Base-by-base conservation (phyloP, 1,284 basidiomycete species). In the Ganoderma lingzhi region DNA sequence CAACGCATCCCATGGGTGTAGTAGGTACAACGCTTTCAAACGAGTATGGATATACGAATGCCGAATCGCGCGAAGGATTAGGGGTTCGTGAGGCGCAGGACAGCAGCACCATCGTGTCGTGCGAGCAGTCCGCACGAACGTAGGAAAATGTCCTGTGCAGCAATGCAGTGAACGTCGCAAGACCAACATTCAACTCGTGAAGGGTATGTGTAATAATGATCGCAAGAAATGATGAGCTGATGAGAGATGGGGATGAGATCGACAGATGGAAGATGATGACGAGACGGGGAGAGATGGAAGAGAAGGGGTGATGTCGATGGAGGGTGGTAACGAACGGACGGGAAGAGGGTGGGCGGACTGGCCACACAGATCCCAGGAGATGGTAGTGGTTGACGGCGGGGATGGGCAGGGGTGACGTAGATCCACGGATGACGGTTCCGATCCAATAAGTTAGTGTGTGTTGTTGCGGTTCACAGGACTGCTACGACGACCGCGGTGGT, bases 311-410 rank as follows among this genome's bases (percentile, higher is more conserved):
- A 8, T 32, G 67, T 19, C 32, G 32, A 48, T 62, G 55, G n/a
- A 17, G 30, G 64, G 62, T 65, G 66, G 45, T 65, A 84, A 85
- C 39, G 84, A 85, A 77, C 68, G 83, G 82, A 84, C 78, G 74
- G 83, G 76, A 79, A 62, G 67, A 63, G 72, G 71, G 70, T 68
- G 39, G 62, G 35, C 63, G 41, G 67, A 15, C 70, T 23, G 44
- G 74, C 28, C 48, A 77, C 72, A 70, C 74, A 72, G 69, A 74
- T 78, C 81, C 76, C 73, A 72, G 30, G 55, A 35, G 66, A 3
- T 4, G 53, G 45, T 53, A 37, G 39, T 55, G 37, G 48, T 44
- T 59, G 62, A 67, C 28, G 64, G 37, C 58, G 45, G 56, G 30
- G 45, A 48, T 32, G 37, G 61, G 55, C 4, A 44, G 30, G 2